These are phyloP conservation scores for Suillus hirtellus DNA, from an alignment of 768 basidiomycete species.

Conservation along the genomic window DNA sequence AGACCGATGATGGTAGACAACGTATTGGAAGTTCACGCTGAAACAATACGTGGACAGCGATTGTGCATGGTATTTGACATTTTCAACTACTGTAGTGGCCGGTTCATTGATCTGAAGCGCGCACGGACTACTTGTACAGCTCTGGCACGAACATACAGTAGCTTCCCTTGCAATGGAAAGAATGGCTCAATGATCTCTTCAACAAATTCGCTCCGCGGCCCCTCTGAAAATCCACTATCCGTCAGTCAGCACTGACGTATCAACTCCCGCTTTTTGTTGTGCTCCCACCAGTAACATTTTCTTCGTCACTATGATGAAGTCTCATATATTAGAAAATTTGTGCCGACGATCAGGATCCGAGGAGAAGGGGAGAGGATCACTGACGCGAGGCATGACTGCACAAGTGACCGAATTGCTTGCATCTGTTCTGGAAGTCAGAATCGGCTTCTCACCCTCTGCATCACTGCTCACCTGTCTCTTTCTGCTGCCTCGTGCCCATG, in stretches of 20 bases:
- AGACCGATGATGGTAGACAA: constrained; percentile 25
- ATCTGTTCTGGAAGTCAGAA: neutral
- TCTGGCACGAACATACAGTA: too few species aligned
- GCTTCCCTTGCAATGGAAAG: neutral
- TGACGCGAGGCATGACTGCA: neutral
- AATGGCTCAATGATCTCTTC: neutral
- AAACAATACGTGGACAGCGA: neutral
- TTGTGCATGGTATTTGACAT: neutral
- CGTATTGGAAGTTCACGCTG: neutral
- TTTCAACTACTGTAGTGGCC: neutral
- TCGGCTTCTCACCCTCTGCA: neutral
- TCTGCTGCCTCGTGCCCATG: neutral
- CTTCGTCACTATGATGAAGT: neutral
- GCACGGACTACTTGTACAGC: neutral
- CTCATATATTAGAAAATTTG: neutral
- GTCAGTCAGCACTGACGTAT: neutral
- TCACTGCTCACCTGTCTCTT: neutral
- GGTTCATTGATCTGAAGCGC: neutral
- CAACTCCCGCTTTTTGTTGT: neutral
- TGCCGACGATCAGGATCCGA: neutral
- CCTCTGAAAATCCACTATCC: neutral
- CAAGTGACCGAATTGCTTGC: neutral
- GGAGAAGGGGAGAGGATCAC: neutral
- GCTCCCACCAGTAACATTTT: neutral
- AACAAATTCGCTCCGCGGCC: too few species aligned